Evolutionary conservation across 2,329 filamentous ascomycete species (phyloP).

Genomic region (Aureobasidium subglaciale): DNA sequence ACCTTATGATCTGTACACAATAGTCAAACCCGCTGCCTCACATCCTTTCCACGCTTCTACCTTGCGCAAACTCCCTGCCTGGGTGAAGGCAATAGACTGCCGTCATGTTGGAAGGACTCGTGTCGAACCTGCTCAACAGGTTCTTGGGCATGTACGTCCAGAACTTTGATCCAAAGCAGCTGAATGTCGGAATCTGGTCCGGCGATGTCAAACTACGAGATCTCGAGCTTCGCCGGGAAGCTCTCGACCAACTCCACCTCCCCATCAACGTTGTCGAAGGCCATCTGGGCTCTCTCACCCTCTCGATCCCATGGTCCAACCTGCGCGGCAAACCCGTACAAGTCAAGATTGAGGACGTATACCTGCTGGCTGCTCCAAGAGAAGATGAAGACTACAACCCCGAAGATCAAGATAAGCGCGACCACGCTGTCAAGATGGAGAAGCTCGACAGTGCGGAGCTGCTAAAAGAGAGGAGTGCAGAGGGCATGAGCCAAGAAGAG

Average conservation of each 20-base stretch:
- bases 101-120: constrained; percentile 92
- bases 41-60: neutral
- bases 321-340: constrained; percentile 88
- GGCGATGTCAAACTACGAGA: constrained; percentile 94
- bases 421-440: constrained; percentile 95
- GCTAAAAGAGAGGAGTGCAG: constrained; percentile 83
- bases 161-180: constrained; percentile 96
- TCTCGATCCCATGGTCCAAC: constrained; percentile 97
- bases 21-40: neutral
- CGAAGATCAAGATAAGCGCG: constrained; percentile 80
- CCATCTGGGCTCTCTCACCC: constrained; percentile 82
- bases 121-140: constrained; percentile 94
- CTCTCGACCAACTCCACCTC: constrained; percentile 91
- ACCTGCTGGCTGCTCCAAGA: constrained; percentile 86
- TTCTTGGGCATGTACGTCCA: constrained; percentile 99
- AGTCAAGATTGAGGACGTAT: constrained; percentile 94
- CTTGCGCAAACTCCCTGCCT: constrained; percentile 49
- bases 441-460: constrained; percentile 95
- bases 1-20: constrained; percentile 13
- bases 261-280: constrained; percentile 96
- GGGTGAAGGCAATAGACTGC: constrained; percentile 60
- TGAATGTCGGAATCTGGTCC: constrained; percentile 98
- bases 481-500: constrained; percentile 89
- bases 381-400: constrained; percentile 91
- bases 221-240: constrained; percentile 86